Evolutionary conservation across 352 stramenopile genomes (phyloP).

Genomic region (Aphanomyces invadans): DNA sequence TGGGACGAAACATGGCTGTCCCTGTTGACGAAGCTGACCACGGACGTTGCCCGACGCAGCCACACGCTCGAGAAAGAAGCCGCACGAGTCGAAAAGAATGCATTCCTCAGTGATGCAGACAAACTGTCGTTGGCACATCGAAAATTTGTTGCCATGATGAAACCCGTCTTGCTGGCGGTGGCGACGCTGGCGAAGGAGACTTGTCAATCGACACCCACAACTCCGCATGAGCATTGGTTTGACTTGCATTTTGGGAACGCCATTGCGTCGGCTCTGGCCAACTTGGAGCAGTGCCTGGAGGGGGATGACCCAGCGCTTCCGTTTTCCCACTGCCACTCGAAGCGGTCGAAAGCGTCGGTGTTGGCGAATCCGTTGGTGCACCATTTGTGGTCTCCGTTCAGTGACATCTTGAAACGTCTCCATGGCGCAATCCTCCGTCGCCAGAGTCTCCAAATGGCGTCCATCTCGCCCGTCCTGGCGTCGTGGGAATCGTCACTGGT

Average conservation of each 20-base stretch:
- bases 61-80: constrained; percentile 74
- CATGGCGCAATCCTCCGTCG: constrained; percentile 34
- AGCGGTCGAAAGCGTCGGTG: neutral
- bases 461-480: constrained; percentile 62
- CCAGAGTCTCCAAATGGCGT: constrained; percentile 49
- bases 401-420: constrained; percentile 59
- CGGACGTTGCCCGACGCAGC: constrained; percentile 55
- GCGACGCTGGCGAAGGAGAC: constrained; percentile 62
- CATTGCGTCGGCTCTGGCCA: constrained; percentile 41
- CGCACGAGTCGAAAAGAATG: constrained; percentile 58
- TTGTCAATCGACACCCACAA: constrained; percentile 37
- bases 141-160: constrained; percentile 80
- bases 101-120: constrained; percentile 44
- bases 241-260: constrained; percentile 45
- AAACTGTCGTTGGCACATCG: constrained; percentile 55
- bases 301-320: constrained; percentile 16
- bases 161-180: constrained; percentile 59
- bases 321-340: neutral
- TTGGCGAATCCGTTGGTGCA: constrained; percentile 21
- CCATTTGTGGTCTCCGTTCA: constrained; percentile 62
- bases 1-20: constrained; percentile 80
- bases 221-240: constrained; percentile 69
- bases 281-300: constrained; percentile 41
- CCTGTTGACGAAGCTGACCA: constrained; percentile 58
- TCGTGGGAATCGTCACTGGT: constrained; percentile 29